Conservation (phyloP, 2,329 filamentous ascomycete species). For the Botrytis hyacinthi region DNA sequence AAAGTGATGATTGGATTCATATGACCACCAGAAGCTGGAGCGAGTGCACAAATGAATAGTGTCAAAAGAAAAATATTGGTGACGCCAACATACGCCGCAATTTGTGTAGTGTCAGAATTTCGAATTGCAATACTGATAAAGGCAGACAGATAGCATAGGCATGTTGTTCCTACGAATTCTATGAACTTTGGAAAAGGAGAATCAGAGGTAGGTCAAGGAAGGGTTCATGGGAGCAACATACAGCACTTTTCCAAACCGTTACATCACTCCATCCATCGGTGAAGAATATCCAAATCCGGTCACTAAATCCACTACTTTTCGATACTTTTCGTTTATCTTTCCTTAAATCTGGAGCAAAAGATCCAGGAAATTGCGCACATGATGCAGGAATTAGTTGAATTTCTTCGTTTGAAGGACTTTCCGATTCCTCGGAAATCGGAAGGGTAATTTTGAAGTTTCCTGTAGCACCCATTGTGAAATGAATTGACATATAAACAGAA, state of each 20-base stretch:
- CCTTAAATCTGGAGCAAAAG: conserved; percentile 27
- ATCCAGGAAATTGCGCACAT: conserved; percentile 28
- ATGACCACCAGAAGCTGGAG: conserved; percentile 51
- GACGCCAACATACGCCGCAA: conserved; percentile 38
- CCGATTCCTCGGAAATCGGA: not conserved
- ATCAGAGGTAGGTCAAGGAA: not conserved
- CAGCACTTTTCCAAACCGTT: conserved; percentile 25
- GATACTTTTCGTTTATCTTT: conserved; percentile 22
- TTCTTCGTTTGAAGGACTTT: not conserved
- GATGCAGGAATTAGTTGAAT: conserved; percentile 15
- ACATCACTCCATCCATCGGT: conserved; percentile 27
- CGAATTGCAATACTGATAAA: conserved; percentile 38
- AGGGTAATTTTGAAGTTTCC: not conserved
- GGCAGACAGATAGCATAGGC: conserved; percentile 38
- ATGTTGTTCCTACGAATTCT: conserved; percentile 37
- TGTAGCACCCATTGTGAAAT: not conserved
- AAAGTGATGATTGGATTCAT: conserved; percentile 55
- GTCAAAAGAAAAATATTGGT: conserved; percentile 42
- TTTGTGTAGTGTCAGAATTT: conserved; percentile 34
- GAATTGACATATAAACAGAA: not conserved
- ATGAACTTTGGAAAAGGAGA: conserved; percentile 31
- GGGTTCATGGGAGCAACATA: conserved; percentile 15
- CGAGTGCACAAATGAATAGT: conserved; percentile 50
- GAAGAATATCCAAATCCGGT: conserved; percentile 17
- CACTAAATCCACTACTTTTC: conserved; percentile 13